phyloP scores from a whole-genome alignment of 2,329 filamentous ascomycete genomes.

The Cercospora sp. region DNA sequence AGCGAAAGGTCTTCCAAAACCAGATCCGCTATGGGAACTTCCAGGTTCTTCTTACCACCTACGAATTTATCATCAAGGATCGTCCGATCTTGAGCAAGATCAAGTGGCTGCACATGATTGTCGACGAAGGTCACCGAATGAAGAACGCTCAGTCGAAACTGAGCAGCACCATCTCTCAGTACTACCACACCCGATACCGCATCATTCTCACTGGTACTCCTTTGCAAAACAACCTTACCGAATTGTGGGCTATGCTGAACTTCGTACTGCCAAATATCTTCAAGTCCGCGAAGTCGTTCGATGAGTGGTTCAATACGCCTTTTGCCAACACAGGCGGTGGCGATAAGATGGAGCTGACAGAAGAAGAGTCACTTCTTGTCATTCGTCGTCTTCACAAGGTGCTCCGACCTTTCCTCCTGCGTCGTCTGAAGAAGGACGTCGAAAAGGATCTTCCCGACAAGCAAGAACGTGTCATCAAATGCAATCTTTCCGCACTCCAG shows the following conservation, averaged over 20 bases:
- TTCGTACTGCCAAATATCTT: constrained; percentile 98
- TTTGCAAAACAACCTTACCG: constrained; percentile 92
- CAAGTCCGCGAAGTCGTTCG: constrained; percentile 98
- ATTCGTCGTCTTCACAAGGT: constrained; percentile 99
- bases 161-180: constrained; percentile 88
- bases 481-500: constrained; percentile 93
- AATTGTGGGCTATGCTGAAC: constrained; percentile 97
- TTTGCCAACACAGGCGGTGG: constrained; percentile 98
- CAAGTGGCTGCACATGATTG: constrained; percentile 99
- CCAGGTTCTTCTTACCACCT: constrained; percentile 94
- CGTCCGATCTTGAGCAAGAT: constrained; percentile 93
- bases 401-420: constrained; percentile 90
- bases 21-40: constrained; percentile 93
- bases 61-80: constrained; percentile 99
- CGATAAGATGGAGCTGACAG: constrained; percentile 97
- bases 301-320: constrained; percentile 99
- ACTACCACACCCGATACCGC: constrained; percentile 92
- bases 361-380: constrained; percentile 99
- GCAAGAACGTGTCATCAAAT: constrained; percentile 98
- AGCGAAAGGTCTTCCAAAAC: constrained; percentile 86
- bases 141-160: constrained; percentile 97
- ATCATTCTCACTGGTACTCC: constrained; percentile 97
- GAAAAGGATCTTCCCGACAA: constrained; percentile 99
- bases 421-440: constrained; percentile 98
- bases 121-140: constrained; percentile 99